phyloP scores from a whole-genome alignment of 768 basidiomycete genomes.

The Chalciporus pseudorubinellus region DNA sequence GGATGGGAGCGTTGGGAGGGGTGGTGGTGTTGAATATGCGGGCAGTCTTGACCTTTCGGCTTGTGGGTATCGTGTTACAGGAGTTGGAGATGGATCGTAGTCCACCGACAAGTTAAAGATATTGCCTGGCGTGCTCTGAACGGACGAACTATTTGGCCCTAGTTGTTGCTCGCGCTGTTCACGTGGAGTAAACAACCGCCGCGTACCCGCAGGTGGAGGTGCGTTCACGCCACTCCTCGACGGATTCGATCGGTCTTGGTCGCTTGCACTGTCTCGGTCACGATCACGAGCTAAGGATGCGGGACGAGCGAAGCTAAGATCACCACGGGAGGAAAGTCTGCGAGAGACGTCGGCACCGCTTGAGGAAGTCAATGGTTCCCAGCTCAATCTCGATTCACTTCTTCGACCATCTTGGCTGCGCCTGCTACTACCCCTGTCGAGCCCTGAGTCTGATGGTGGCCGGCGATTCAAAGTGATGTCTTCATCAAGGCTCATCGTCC shows the following conservation, averaged over 20 bases:
- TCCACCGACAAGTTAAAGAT: constrained; percentile 32
- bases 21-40: constrained; percentile 53
- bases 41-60: constrained; percentile 45
- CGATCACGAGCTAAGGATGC: constrained; percentile 16
- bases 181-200: constrained; percentile 57
- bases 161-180: constrained; percentile 49
- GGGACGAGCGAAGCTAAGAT: constrained; percentile 24
- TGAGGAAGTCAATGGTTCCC: constrained; percentile 35
- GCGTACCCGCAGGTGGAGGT: constrained; percentile 35
- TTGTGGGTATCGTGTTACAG: constrained; percentile 34
- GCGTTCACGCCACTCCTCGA: constrained; percentile 18
- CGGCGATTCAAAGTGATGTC: constrained; percentile 40
- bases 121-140: constrained; percentile 22
- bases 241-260: constrained; percentile 26
- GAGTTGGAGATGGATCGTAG: constrained; percentile 49
- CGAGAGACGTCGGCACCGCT: constrained; percentile 25
- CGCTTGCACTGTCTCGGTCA: constrained; percentile 25
- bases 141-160: constrained; percentile 3
- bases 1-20: constrained; percentile 58
- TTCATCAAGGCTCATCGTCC: constrained; percentile 56
- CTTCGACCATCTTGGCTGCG: constrained; percentile 55
- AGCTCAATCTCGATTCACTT: constrained; percentile 50
- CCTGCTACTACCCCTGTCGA: constrained; percentile 40
- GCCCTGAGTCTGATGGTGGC: constrained; percentile 33
- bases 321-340: constrained; percentile 25